phyloP scores from a whole-genome alignment of 768 basidiomycete species.

The Auricularia sp. region DNA sequence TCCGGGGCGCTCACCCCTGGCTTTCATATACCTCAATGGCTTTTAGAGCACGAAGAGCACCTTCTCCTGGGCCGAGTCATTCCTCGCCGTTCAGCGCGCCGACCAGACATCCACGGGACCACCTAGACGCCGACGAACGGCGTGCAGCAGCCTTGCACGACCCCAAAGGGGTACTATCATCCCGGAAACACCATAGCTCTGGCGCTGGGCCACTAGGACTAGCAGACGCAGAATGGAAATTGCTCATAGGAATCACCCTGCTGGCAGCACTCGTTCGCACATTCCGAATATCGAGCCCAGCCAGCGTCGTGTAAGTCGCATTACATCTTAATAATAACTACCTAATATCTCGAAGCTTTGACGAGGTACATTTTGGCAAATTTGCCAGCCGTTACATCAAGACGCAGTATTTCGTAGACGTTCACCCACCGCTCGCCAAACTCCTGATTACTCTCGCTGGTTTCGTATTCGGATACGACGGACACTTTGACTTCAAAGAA shows the following conservation, averaged over 20 bases:
- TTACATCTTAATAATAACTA: not conserved
- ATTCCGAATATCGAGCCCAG: conserved; percentile 74
- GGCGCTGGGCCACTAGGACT: conserved; percentile 48
- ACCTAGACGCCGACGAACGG: conserved; percentile 65
- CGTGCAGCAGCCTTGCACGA: conserved; percentile 62
- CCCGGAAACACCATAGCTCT: conserved; percentile 33
- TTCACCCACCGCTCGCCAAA: conserved; percentile 95
- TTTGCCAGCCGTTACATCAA: conserved; percentile 93
- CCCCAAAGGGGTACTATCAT: conserved; percentile 33
- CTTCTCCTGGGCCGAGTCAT: conserved; percentile 44
- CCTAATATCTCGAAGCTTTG: conserved; percentile 42
- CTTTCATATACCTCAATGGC: not conserved
- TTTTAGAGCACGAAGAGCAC: conserved; percentile 57
- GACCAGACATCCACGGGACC: conserved; percentile 52
- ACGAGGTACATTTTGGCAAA: conserved; percentile 98
- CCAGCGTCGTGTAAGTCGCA: conserved; percentile 78
- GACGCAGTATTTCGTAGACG: conserved; percentile 85
- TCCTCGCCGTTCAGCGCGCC: conserved; percentile 13
- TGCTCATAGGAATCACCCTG: conserved; percentile 54
- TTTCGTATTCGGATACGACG: conserved; percentile 80
- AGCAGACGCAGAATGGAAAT: conserved; percentile 64
- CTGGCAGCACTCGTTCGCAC: conserved; percentile 75
- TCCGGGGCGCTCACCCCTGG: too few species aligned
- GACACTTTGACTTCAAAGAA: conserved; percentile 93
- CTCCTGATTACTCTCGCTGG: conserved; percentile 87